Evolutionary conservation across 371 early-diverging fungal species (phyloP).

Genomic region (Lichtheimia ornata): DNA sequence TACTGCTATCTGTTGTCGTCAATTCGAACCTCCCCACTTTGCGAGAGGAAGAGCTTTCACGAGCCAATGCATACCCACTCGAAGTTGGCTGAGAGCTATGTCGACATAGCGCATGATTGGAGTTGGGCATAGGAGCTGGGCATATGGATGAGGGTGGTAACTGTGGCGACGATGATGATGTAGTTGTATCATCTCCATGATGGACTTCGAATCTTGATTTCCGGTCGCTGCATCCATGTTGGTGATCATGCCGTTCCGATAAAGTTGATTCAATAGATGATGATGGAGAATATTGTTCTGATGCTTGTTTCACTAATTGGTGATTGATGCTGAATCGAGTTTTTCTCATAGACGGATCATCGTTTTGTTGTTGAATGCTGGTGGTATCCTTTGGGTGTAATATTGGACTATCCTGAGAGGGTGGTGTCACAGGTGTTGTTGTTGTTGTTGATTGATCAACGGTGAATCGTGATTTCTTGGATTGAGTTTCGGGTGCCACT

Average conservation of each 20-base stretch:
- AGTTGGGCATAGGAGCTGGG: too few relatives aligned
- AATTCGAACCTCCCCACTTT: too few relatives aligned
- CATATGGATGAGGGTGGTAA: not conserved
- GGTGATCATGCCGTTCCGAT: constrained; percentile 11
- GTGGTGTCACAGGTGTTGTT: not conserved
- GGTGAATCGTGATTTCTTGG: constrained; percentile 46
- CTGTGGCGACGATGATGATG: constrained; percentile 11
- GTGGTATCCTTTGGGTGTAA: not conserved
- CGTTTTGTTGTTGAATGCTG: too few relatives aligned
- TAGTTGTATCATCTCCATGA: constrained; percentile 2
- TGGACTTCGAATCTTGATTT: constrained; percentile 21
- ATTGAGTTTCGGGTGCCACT: constrained; percentile 5
- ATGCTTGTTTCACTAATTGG: not conserved
- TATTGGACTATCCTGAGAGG: constrained; percentile 6
- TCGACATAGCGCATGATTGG: too few relatives aligned
- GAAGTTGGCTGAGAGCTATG: too few relatives aligned
- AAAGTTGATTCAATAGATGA: constrained; percentile 1
- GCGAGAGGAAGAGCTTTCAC: too few relatives aligned
- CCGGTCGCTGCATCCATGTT: constrained; percentile 6
- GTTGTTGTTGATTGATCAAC: constrained; percentile 35
- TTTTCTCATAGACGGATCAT: constrained; percentile 6
- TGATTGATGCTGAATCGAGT: constrained; percentile 12
- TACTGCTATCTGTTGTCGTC: too few relatives aligned
- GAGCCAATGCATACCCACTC: too few relatives aligned
- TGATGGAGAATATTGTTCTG: not conserved